These are phyloP conservation scores for Globisporangium spiculum DNA, from an alignment of 352 stramenopile genomes.

Conservation along the genomic window DNA sequence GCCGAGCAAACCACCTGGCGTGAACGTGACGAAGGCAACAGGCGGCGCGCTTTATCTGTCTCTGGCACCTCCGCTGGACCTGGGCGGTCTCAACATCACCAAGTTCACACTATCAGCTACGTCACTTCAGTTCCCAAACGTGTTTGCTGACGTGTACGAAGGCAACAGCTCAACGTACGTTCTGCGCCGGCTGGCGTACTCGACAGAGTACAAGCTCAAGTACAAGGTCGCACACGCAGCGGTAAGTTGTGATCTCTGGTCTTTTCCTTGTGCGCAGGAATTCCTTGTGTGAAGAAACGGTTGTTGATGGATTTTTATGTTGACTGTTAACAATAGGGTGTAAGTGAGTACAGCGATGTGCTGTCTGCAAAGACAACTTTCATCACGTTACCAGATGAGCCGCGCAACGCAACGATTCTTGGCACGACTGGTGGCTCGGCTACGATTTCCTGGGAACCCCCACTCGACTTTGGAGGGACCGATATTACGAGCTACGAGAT, in stretches of 20 bases:
- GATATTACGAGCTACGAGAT: conserved; percentile 51
- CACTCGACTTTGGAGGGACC: conserved; percentile 52
- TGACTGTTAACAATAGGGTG: conserved; percentile 23
- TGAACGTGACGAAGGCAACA: conserved; percentile 26
- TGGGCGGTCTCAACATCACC: conserved; percentile 29
- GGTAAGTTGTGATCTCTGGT: neutral
- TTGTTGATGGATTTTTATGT: neutral
- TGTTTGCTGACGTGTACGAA: conserved; percentile 45
- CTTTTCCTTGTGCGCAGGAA: neutral
- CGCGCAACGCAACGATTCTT: conserved; percentile 24
- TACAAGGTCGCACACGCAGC: conserved; percentile 35
- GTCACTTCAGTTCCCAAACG: conserved; percentile 31
- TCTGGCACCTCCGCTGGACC: conserved; percentile 33
- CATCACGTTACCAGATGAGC: conserved; percentile 42
- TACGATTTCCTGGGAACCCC: conserved; percentile 39
- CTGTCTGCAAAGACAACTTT: conserved; percentile 32
- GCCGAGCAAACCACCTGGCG: conserved; percentile 31
- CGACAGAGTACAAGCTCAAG: conserved; percentile 44
- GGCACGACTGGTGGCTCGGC: conserved; percentile 35
- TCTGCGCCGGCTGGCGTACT: conserved; percentile 31
- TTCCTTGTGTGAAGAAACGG: too few relatives aligned
- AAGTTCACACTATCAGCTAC: conserved; percentile 28
- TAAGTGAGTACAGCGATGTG: conserved; percentile 45
- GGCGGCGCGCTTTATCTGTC: conserved; percentile 43
- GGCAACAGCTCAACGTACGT: conserved; percentile 21